Evolutionary conservation across 495 filamentous ascomycete genomes (phyloP).

Genomic region (Parachaetomium inaequale): DNA sequence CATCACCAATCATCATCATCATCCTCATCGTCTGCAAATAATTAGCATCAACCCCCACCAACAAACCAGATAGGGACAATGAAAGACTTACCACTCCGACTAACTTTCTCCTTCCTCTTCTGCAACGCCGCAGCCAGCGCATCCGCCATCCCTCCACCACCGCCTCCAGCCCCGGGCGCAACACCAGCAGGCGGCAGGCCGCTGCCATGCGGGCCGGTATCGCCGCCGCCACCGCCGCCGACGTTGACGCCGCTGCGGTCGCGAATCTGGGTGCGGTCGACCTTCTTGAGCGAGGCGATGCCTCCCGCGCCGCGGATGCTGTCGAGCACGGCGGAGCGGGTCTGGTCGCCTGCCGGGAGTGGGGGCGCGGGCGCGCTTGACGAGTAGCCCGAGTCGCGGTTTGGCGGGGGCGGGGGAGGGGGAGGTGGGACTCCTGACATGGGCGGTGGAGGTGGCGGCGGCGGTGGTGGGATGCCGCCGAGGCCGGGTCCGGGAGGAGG

Average conservation of each 20-base stretch:
- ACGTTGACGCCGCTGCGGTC: slow-evolving; percentile 75
- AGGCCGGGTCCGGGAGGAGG: slow-evolving; percentile 46
- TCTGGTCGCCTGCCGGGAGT: slow-evolving; percentile 49
- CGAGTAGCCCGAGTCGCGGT: slow-evolving; percentile 57
- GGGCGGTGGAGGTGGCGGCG: slow-evolving; percentile 57
- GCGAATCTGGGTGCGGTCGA: slow-evolving; percentile 68
- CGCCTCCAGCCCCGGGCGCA: slow-evolving; percentile 47
- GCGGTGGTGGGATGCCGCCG: slow-evolving; percentile 45
- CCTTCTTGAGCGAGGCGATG: slow-evolving; percentile 71
- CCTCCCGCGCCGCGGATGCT: slow-evolving; percentile 78
- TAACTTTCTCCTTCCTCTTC: slow-evolving; percentile 83
- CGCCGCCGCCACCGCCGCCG: slow-evolving; percentile 44
- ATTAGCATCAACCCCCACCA: slow-evolving; percentile 30
- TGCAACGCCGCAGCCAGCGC: slow-evolving; percentile 73
- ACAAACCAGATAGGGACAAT: background rate
- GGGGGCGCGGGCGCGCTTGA: slow-evolving; percentile 56
- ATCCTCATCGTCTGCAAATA: slow-evolving; percentile 65
- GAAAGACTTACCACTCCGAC: slow-evolving; percentile 74
- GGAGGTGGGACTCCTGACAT: slow-evolving; percentile 47
- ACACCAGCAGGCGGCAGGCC: slow-evolving; percentile 50
- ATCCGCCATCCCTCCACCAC: slow-evolving; percentile 70
- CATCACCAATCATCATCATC: slow-evolving; percentile 73
- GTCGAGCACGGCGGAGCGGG: slow-evolving; percentile 67
- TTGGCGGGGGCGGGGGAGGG: slow-evolving; percentile 64
- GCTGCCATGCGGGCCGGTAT: slow-evolving; percentile 54